Conservation (phyloP, 768 basidiomycete genomes). For the Auricularia heimuer region DNA sequence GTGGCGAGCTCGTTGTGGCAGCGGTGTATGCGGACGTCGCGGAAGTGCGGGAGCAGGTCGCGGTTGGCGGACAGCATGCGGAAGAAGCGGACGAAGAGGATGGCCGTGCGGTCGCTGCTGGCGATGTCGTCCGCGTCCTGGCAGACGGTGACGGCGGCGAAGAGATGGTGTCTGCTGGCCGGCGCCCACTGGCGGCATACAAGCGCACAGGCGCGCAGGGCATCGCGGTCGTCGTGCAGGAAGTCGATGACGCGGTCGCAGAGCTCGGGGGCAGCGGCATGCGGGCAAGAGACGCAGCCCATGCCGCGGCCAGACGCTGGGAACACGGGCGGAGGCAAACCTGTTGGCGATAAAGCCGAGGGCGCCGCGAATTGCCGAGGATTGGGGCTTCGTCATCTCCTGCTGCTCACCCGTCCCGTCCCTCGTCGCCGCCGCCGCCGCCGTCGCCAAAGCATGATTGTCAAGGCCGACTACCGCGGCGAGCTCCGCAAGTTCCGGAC, state of each 20-base stretch:
- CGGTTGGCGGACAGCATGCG: background rate
- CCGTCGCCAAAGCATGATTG: background rate
- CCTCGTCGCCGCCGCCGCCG: background rate
- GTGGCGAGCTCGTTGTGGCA: background rate
- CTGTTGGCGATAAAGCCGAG: no score
- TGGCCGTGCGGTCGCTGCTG: background rate
- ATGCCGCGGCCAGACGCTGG: background rate
- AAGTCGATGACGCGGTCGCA: conserved; percentile 23
- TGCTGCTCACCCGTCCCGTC: background rate
- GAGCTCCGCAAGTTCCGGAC: background rate
- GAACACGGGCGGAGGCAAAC: no score
- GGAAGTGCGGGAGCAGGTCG: background rate
- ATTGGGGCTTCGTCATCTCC: no score
- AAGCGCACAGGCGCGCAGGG: conserved; percentile 23
- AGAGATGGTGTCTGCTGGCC: conserved; percentile 19
- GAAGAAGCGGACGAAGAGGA: background rate
- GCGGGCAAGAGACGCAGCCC: background rate
- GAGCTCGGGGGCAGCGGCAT: conserved; percentile 17
- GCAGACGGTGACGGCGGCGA: conserved; percentile 4
- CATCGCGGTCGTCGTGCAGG: conserved; percentile 19
- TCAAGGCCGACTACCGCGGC: conserved; percentile 1
- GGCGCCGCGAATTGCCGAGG: no score
- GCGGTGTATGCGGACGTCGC: background rate
- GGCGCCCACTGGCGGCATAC: conserved; percentile 20
- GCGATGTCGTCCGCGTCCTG: background rate